These are phyloP conservation scores for Apiospora marii DNA, from an alignment of 2,329 filamentous ascomycete species.

Conservation along the genomic window DNA sequence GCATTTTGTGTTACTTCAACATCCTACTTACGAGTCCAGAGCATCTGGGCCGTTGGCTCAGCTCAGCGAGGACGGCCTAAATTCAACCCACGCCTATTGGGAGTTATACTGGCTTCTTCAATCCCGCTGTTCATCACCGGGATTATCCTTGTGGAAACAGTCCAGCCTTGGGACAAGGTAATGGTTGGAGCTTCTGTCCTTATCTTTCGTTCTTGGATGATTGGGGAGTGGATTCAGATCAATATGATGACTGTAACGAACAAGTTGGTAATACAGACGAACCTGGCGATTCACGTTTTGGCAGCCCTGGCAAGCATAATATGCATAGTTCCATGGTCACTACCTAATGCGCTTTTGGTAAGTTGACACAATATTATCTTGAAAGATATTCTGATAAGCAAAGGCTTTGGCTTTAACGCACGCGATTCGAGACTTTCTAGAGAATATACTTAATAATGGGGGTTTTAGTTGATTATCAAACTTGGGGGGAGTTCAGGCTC, in stretches of 20 bases:
- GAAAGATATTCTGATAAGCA: background rate
- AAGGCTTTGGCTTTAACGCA: conserved; percentile 6
- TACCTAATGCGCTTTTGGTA: background rate
- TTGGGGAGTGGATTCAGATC: background rate
- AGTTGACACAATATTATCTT: background rate
- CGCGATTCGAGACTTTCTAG: background rate
- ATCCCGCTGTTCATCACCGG: background rate
- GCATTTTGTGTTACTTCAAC: background rate
- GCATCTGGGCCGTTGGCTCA: background rate
- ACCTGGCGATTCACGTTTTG: conserved; percentile 4
- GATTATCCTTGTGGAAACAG: background rate
- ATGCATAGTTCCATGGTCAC: background rate
- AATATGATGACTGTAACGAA: background rate
- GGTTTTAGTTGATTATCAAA: background rate
- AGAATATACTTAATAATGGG: background rate
- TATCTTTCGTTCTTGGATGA: background rate
- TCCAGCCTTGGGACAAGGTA: conserved; percentile 1
- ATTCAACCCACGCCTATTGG: background rate
- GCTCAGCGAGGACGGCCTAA: background rate
- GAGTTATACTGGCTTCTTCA: background rate
- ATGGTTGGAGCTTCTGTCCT: conserved; percentile 1
- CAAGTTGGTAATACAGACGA: background rate
- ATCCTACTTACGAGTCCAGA: background rate
- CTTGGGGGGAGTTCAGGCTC: conserved; percentile 1
- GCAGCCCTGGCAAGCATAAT: background rate